Conservation (phyloP, 2,329 filamentous ascomycete genomes). For the Trichoderma brevicompactum region DNA sequence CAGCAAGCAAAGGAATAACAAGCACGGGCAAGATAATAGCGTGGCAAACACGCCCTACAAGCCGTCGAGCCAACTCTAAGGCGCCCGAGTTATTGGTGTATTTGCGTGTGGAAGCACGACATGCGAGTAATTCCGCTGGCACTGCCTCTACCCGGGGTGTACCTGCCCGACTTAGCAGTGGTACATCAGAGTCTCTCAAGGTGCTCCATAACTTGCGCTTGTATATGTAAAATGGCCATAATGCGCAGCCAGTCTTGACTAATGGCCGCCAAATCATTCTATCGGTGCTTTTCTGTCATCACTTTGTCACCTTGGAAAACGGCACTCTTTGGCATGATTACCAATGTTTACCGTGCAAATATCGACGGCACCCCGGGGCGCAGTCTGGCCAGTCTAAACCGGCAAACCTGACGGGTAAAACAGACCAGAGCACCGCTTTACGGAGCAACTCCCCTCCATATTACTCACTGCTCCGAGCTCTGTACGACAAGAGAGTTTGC, state of each 20-base stretch:
- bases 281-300: not conserved
- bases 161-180: not conserved
- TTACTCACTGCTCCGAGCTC: not conserved
- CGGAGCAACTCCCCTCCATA: not conserved
- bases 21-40: too few relatives aligned
- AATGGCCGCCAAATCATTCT: constrained; percentile 9
- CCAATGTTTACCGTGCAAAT: constrained; percentile 7
- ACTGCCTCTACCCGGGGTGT: constrained; percentile 8
- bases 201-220: not conserved
- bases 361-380: not conserved
- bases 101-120: constrained; percentile 9
- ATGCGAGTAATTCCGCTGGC: constrained; percentile 3
- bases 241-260: constrained; percentile 5
- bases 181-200: constrained; percentile 1
- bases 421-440: not conserved
- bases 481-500: not conserved
- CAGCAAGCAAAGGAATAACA: not conserved
- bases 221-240: too few relatives aligned
- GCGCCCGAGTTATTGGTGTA: constrained; percentile 2
- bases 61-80: not conserved
- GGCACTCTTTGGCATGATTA: constrained; percentile 1
- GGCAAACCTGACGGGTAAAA: not conserved
- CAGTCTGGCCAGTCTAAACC: not conserved
- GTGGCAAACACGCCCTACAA: constrained; percentile 9
- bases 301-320: not conserved